Evolutionary conservation across 805 yeast genomes (phyloP), one percentile per base, ranked within the genome.

Genomic region (Kodamaea kakaduensis): DNA sequence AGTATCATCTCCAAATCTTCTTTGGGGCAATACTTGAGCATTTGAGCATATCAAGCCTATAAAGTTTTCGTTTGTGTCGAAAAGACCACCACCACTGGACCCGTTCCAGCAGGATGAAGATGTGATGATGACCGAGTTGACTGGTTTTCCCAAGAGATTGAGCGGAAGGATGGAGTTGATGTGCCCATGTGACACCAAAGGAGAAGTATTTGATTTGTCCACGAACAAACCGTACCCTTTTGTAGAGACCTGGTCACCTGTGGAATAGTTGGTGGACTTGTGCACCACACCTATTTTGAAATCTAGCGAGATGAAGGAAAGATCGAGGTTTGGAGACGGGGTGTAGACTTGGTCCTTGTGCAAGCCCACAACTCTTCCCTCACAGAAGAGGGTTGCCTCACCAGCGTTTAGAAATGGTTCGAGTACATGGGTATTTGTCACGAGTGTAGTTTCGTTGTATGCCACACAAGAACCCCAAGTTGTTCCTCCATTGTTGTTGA

Each of bases 21-120:
- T 24, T 16, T 36, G 34, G 9, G 22, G 39, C 13, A 43, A 49
- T 1, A 64, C 61, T 38, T 60, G 62, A 12, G 69, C 75, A 44
- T 71, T 71, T 28, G 72, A 64, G 34, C 68, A 67, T 38, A 71
- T 64, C 5, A 71, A 38, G 0, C 75, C 77, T 6, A 66, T 33
- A 8, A 71, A 43, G 9, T 51, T 42, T n/a, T 47, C 50, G 12
- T 45, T 31, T 1, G 38, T 23, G 2, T 26, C 18, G 27, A 67
- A 58, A 3, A 70, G 46, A 0, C 71, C 74, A 0, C 76, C 76
- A 0, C 77, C 77, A 1, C 73, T 65, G 3, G 75, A 69, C 1
- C 77, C 77, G 36, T 69, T 64, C 75, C 76, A 71, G 45, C 74
- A 70, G 6, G 69, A 54, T 0, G 72, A 54, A 0, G 74, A 64